These are phyloP conservation scores for Aspergillus nidulans DNA, from an alignment of 495 filamentous ascomycete species.

Conservation along the genomic window DNA sequence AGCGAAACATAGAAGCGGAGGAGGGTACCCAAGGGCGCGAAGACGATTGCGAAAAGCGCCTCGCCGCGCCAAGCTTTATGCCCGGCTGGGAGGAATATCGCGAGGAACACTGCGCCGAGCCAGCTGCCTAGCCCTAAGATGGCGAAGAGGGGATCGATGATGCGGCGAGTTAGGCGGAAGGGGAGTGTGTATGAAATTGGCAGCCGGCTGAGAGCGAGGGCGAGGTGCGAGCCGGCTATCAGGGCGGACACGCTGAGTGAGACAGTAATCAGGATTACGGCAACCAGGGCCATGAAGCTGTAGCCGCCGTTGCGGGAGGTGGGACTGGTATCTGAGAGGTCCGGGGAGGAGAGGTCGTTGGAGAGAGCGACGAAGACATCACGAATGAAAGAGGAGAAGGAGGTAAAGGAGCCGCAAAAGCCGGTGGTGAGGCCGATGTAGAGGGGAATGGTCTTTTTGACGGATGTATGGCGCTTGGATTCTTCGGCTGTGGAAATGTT, in stretches of 20 bases:
- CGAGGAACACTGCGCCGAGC: constrained; percentile 73
- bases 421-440: constrained; percentile 91
- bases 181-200: constrained; percentile 58
- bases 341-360: constrained; percentile 53
- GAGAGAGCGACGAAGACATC: constrained; percentile 81
- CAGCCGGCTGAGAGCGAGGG: constrained; percentile 53
- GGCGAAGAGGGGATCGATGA: constrained; percentile 60
- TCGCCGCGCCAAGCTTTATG: constrained; percentile 61
- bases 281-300: constrained; percentile 73
- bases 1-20: constrained; percentile 52
- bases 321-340: not conserved
- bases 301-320: constrained; percentile 65
- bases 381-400: constrained; percentile 85
- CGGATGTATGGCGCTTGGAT: constrained; percentile 47
- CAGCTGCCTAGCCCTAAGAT: constrained; percentile 67
- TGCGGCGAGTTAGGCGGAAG: constrained; percentile 48
- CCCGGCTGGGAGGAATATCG: constrained; percentile 63
- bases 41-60: constrained; percentile 73
- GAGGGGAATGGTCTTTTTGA: constrained; percentile 80
- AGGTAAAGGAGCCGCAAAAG: constrained; percentile 90
- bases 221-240: constrained; percentile 72
- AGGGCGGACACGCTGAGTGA: constrained; percentile 65
- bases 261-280: constrained; percentile 64
- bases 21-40: constrained; percentile 79
- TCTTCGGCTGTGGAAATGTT: constrained; percentile 18